Base-by-base conservation (phyloP, 257 asterid species). In the Fraxinus quadrangulata region DNA sequence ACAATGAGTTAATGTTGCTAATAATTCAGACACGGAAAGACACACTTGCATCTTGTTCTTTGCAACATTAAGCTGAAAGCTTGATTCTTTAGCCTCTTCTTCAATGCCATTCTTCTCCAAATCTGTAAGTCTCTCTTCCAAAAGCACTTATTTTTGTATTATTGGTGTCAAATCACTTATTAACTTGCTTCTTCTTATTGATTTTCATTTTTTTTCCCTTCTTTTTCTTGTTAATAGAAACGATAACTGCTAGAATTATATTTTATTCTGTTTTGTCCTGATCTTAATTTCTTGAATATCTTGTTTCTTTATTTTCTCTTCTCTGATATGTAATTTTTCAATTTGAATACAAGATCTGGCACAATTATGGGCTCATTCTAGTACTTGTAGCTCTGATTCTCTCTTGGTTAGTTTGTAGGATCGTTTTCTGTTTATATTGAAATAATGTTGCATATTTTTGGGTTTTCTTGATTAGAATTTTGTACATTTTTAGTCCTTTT, bases 31-130 rank as follows among this genome's bases (percentile, higher is more conserved):
- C 34, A 12, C 8, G 28, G 19, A 63, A 12, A 63, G 69, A 63
- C 36, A 45, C 66, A 45, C 26, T 72, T 16, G 66, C 75, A 76
- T 76, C 70, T 74, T 70, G 59, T 42, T 74, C 70, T 54, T 67
- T 74, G 21, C 28, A n/a, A 5, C 66, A 59, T 24, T 33, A 69
- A 68, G 80, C 37, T 49, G 37, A 77, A 77, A 77, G 70, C 70
- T 77, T 24, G 54, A 77, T 49, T 69, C 80, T 68, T 77, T 49
- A 67, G 69, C 23, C 21, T 36, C 56, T 42, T 1, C 54, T 33
- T 51, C 77, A 74, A 31, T 73, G 77, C 21, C 77, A 49, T n/a
- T 73, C 47, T 31, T 68, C 70, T 77, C 72, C 80, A 47, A 68
- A 47, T 70, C 70, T 51, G 80, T 77, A 36, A 70, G 80, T 51